These are phyloP conservation scores for Entophlyctis helioformis DNA, from an alignment of 192 early-diverging fungal genomes.

Conservation along the genomic window DNA sequence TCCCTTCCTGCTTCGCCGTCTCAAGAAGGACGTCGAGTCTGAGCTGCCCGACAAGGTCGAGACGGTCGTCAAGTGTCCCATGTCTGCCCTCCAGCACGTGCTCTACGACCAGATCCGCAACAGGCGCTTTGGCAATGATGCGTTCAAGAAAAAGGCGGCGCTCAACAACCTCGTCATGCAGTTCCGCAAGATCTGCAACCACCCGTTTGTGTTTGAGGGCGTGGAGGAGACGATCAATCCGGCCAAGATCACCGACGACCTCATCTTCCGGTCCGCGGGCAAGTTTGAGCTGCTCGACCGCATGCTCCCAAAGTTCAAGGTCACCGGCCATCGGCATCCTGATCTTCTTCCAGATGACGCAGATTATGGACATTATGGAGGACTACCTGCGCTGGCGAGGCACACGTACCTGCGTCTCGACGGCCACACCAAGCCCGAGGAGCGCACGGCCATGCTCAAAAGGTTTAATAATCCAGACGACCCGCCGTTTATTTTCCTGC, in stretches of 20 bases:
- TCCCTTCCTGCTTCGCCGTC: constrained; percentile 88
- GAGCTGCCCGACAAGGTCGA: constrained; percentile 97
- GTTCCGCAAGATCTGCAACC: constrained; percentile 95
- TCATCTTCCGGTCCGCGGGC: constrained; percentile 73
- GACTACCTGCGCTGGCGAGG: constrained; percentile 76
- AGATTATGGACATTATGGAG: constrained; percentile 95
- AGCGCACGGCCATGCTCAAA: constrained; percentile 65
- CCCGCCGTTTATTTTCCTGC: constrained; percentile 75
- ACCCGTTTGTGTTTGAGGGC: constrained; percentile 93
- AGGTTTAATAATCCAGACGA: constrained; percentile 74
- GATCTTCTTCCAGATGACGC: constrained; percentile 58
- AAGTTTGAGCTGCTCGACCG: constrained; percentile 97
- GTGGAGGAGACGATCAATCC: constrained; percentile 81
- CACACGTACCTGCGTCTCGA: constrained; percentile 72
- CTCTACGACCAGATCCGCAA: constrained; percentile 82
- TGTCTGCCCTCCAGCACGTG: constrained; percentile 74
- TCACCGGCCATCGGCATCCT: constrained; percentile 68
- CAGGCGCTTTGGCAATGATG: too few relatives aligned
- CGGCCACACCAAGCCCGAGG: constrained; percentile 83
- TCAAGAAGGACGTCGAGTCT: constrained; percentile 98
- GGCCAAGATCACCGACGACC: constrained; percentile 49
- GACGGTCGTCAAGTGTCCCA: constrained; percentile 79
- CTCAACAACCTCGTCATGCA: constrained; percentile 98
- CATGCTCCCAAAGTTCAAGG: constrained; percentile 80
- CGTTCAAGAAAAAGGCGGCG: constrained; percentile 33